Evolutionary conservation across 2,329 filamentous ascomycete species (phyloP), one percentile per base, ranked within the genome.

Genomic region (Scleromitrula shiraiana): DNA sequence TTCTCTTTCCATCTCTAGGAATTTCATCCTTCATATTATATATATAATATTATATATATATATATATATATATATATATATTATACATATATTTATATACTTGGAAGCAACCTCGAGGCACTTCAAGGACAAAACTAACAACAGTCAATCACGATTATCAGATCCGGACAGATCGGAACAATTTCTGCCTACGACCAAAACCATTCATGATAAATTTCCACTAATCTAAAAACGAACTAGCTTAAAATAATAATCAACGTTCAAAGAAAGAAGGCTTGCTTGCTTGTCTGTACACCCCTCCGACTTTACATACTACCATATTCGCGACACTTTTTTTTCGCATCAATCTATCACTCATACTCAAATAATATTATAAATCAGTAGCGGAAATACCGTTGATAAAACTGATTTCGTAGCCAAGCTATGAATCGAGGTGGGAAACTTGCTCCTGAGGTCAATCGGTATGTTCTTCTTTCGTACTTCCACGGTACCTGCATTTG

Each of bases 381-480:
- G 22, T 38, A 45, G 33, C 33, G 33, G 24, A 30, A 36, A 27
- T 23, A 53, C 43, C 46, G 46, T 40, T 48, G 30, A 57, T 49
- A 39, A 38, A 41, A 42, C 7, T 41, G 37, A 47, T 35, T 47
- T 42, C 50, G 52, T 60, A 63, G 61, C 62, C 77, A 81, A 89
- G 85, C 82, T 83, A 95, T 95, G 88, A 94, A 84, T 88, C 85
- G 88, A 75, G 83, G 82, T 76, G 85, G 83, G 74, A 97, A 96
- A 82, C 85, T 97, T 79, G 90, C 90, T 75, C 90, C 93, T 73
- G 93, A 98, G 86, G 90, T 96, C 76, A 97, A 97, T 78, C 85
- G 89, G 89, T 94, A 75, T 67, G 84, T 62, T 23, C 17, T 32
- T 33, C 26, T n/a, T 33, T 22, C 12, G 15, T 17, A 24, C 15